A percentile compares a stretch with the other conserved stretches of the same genome.
phyloP scores from a whole-genome alignment of 768 basidiomycete genomes.

The Auricularia sp. region DNA sequence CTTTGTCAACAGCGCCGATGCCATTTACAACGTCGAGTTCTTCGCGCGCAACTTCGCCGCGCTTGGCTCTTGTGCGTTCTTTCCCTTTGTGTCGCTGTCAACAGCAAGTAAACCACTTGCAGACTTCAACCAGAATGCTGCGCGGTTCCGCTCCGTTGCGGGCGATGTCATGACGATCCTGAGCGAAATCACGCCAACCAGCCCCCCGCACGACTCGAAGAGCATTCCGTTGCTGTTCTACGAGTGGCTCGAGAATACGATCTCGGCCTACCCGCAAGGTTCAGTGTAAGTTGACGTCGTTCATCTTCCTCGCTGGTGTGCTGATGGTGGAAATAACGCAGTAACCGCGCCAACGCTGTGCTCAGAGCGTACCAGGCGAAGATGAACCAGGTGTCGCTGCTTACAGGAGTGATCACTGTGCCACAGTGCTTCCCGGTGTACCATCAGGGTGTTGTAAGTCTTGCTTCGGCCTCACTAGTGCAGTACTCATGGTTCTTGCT shows the following conservation, averaged over 20 bases:
- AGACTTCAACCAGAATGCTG: neutral
- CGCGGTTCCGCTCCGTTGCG: neutral
- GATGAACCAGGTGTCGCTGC: neutral
- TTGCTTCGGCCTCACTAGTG: neutral
- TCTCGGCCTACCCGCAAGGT: neutral
- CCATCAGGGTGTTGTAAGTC: neutral
- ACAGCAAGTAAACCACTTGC: too few species aligned
- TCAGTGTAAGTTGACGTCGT: neutral
- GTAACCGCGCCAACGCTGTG: neutral
- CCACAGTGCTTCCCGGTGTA: neutral
- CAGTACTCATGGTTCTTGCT: neutral
- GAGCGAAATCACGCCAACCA: neutral
- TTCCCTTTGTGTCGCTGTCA: too few species aligned
- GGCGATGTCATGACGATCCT: neutral
- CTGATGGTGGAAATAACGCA: neutral
- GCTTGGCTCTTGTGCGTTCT: too few species aligned
- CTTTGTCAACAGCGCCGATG: neutral
- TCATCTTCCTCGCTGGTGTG: neutral
- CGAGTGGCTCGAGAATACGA: neutral
- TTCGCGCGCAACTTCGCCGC: neutral
- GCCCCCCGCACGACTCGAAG: neutral
- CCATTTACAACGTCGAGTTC: neutral
- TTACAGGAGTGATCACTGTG: neutral
- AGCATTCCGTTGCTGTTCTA: neutral
- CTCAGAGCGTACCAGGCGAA: neutral